Percentiles rank a stretch among this genome's conserved stretches.
phyloP scores from a whole-genome alignment of 2,329 filamentous ascomycete species.

The Colletotrichum echinochloae region DNA sequence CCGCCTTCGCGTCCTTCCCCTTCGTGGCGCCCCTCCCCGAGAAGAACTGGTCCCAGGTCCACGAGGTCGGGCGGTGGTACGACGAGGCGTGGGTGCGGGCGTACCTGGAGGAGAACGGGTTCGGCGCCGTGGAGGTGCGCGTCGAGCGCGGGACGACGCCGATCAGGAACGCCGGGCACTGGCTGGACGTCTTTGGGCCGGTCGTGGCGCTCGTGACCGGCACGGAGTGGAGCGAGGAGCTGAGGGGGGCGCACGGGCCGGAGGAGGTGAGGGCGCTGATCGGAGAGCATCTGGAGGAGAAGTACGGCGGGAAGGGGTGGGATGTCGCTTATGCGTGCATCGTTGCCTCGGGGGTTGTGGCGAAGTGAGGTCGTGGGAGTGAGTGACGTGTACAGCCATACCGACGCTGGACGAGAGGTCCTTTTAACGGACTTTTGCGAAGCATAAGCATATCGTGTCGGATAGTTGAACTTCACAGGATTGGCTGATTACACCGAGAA shows the following conservation, averaged over 20 bases:
- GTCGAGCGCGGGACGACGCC: background rate
- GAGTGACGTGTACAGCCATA: too few relatives aligned
- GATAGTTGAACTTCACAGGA: background rate
- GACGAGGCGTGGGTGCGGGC: constrained; percentile 6
- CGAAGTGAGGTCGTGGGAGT: background rate
- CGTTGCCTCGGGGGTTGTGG: background rate
- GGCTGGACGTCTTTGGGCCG: background rate
- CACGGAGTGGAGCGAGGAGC: background rate
- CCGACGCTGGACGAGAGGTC: too few relatives aligned
- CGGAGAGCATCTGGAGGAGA: background rate
- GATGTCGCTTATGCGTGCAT: background rate
- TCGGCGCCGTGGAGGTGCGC: background rate
- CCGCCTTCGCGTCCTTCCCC: background rate
- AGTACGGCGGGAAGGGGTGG: background rate
- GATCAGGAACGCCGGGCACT: background rate
- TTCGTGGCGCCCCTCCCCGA: constrained; percentile 1
- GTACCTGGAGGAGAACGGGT: background rate
- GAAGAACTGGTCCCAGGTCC: background rate
- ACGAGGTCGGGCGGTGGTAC: constrained; percentile 1
- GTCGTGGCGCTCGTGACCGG: background rate
- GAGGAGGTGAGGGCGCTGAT: background rate
- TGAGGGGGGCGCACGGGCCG: background rate
- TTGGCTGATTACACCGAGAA: background rate
- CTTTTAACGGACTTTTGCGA: background rate
- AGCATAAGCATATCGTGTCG: background rate